Conservation (phyloP, 257 asterid genomes). For the Petrea volubilis region DNA sequence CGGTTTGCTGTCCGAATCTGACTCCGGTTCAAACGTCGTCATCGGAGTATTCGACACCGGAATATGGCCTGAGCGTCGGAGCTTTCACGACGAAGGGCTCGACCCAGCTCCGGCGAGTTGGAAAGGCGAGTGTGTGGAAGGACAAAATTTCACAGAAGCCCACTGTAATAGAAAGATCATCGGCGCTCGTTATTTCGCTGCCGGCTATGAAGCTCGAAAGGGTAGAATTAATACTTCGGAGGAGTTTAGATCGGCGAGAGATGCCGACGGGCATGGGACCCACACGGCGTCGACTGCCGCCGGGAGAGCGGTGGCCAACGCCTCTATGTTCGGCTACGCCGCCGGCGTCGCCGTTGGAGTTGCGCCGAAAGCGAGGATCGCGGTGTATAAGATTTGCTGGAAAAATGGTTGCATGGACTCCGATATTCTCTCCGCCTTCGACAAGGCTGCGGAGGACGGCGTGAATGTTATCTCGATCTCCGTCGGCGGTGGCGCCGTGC, state of each 20-base stretch:
- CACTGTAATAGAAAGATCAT: slow-evolving; percentile 67
- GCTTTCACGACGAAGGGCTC: slow-evolving; percentile 72
- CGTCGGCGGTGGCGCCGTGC: slow-evolving; percentile 69
- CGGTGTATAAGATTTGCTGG: slow-evolving; percentile 84
- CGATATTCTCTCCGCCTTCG: slow-evolving; percentile 79
- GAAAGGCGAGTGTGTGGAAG: slow-evolving; percentile 70
- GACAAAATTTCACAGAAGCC: slow-evolving; percentile 48
- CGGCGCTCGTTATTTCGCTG: slow-evolving; percentile 63
- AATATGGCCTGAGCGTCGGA: slow-evolving; percentile 69
- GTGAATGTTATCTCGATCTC: slow-evolving; percentile 74
- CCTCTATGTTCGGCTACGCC: slow-evolving; percentile 71
- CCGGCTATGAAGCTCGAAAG: slow-evolving; percentile 55
- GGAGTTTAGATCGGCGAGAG: slow-evolving; percentile 62
- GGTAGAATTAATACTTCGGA: slow-evolving; percentile 32
- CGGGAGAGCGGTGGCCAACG: slow-evolving; percentile 67
- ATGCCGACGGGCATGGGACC: slow-evolving; percentile 80
- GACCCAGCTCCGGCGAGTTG: slow-evolving; percentile 65
- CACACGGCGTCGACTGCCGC: slow-evolving; percentile 94
- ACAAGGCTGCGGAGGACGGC: slow-evolving; percentile 86
- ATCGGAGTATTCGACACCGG: slow-evolving; percentile 84
- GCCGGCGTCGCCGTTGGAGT: slow-evolving; percentile 71
- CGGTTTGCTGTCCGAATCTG: slow-evolving; percentile 56
- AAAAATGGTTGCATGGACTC: slow-evolving; percentile 77
- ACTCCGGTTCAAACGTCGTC: slow-evolving; percentile 64
- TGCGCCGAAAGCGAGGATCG: slow-evolving; percentile 81